Evolutionary conservation across 2,329 filamentous ascomycete species (phyloP), one percentile per base, ranked within the genome.

Genomic region (Xylariaceae sp.): DNA sequence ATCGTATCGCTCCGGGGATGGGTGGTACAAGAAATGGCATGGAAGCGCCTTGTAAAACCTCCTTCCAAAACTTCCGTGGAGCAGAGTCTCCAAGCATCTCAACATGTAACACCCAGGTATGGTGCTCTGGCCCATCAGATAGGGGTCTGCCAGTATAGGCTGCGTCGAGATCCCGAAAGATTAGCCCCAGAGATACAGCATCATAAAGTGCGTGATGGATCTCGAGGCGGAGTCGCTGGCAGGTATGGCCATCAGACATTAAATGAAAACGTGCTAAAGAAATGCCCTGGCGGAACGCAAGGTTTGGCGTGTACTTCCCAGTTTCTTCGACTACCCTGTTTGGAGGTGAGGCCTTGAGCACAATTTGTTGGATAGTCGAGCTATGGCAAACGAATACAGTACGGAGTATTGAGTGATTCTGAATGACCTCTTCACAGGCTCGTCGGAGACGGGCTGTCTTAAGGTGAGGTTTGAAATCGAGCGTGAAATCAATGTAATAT

Each of bases 121-220:
- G 18, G 18, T 23, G 23, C 9, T 40, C 23, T 40, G 37, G 37
- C 13, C 37, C 37, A 40, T 40, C 21, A 24, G 18, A 5, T 10
- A 40, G 37, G 13, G 18, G 18, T 40, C 23, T 23, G 13, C 18
- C 37, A n/a, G 23, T 10, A 26, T 20, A 40, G 10, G 37, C 37
- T 40, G 37, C 37, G 18, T 24, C 37, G 15, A 40, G 37, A 26
- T 40, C 37, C 15, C 15, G 37, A 26, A 40, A 40, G 18, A 40
- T 40, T 9, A 40, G 18, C 9, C 37, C 37, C 9, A 40, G 37
- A 26, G 37, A 40, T 23, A 40, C 9, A 13, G 37, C 37, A 40
- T 40, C 37, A 18, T 40, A 40, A 24, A 40, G 37, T 2, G 37
- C 37, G 18, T 40, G 37, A 21, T 40, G 37, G 21, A 40, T 40